phyloP scores from a whole-genome alignment of 495 filamentous ascomycete species.

The Saxophila tyrrhenica region DNA sequence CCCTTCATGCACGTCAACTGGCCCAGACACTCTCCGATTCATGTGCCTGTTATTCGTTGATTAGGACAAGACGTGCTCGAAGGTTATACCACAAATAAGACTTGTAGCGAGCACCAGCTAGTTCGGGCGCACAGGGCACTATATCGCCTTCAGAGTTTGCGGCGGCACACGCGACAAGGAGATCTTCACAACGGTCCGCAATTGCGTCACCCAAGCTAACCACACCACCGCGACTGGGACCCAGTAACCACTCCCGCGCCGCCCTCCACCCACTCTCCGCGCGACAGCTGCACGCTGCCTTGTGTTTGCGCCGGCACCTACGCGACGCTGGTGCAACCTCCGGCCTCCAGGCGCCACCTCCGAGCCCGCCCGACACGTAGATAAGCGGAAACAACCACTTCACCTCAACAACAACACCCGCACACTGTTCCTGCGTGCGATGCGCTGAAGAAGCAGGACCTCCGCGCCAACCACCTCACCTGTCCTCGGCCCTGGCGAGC shows the following conservation, averaged over 20 bases:
- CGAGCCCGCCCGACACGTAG: not conserved
- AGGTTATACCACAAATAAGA: too few species aligned
- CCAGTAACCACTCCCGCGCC: not conserved
- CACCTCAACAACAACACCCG: not conserved
- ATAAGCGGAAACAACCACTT: not conserved
- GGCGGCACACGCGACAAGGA: not conserved
- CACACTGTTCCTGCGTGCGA: not conserved
- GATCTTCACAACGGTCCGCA: not conserved
- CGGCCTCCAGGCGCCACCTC: not conserved
- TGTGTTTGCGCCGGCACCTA: not conserved
- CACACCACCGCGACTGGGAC: not conserved
- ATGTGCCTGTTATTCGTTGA: not conserved
- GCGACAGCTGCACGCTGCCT: not conserved
- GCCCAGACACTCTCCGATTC: not conserved
- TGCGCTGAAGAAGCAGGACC: constrained; percentile 1
- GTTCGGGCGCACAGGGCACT: not conserved
- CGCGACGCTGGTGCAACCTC: not conserved
- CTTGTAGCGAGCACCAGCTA: too few species aligned
- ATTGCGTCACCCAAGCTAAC: constrained; percentile 1
- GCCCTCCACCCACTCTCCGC: not conserved
- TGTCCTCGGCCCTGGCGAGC: not conserved
- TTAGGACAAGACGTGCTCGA: too few species aligned
- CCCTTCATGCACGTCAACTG: not conserved
- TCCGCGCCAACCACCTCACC: not conserved
- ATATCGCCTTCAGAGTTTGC: not conserved